Evolutionary conservation across 1,284 basidiomycete genomes (phyloP), one percentile per base, ranked within the genome.

Genomic region (Apiotrichum gracile): DNA sequence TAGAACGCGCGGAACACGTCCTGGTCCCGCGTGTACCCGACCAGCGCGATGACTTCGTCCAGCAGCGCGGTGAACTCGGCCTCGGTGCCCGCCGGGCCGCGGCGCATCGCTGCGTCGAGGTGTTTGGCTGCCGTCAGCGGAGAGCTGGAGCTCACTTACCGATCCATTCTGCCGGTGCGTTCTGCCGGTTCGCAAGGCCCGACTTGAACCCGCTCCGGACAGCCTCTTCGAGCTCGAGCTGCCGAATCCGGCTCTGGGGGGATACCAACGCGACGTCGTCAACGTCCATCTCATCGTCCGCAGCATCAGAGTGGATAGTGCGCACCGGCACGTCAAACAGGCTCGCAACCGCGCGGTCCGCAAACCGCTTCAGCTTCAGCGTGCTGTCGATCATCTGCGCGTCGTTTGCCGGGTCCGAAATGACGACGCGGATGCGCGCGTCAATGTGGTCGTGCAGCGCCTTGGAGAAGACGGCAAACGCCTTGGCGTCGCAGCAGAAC

Each of bases 1-100:
- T 97, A 99, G 76, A 96, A 97, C 29, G 88, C 88, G 64, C 93
- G 85, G 75, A 97, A 97, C 19, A 92, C 88, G 66, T 94, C 91
- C 71, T 89, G 91, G 70, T 92, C 90, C 55, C 61, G 61, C 4
- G 91, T 92, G 71, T 85, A 96, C 41, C 91, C 80, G 73, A 96
- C 94, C 44, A 98, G 75, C 19, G 79, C 83, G 40, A 97, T 79
- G 7, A 85, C 88, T n/a, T 80, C 81, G 62, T 91, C 85, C 42
- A 98, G 78, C 45, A 82, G 75, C 2, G 75, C 74, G 54, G 85
- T 82, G 70, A 91, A 91, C 54, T 83, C 83, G 8, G 75, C 77
- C 55, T 93, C 88, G 12, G 82, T 83, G 56, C 81, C 80, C 14
- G 80, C 85, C 70, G 92, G 90, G 0, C 93, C 92, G 54, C 83